A percentile compares a stretch with the other conserved stretches of the same genome.
Evolutionary conservation across 805 yeast genomes (phyloP).

Genomic region (Candida oleophila): DNA sequence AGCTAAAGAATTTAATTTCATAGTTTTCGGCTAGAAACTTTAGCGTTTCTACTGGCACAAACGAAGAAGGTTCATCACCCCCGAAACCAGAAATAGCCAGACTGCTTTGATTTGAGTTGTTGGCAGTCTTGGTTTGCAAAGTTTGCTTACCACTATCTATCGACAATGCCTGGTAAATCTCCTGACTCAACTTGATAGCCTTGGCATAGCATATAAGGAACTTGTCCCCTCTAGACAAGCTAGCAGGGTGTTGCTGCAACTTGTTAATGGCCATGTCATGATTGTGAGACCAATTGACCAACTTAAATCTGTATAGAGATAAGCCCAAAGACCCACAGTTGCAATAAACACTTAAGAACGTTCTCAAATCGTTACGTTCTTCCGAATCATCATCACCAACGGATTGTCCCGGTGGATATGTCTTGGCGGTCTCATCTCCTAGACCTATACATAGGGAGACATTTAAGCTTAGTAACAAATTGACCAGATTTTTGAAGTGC

Average conservation of each 20-base stretch:
- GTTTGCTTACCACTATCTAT: slow-evolving; percentile 15
- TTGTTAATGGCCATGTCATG: slow-evolving; percentile 34
- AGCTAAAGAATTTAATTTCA: slow-evolving; percentile 39
- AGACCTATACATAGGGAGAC: slow-evolving; percentile 50
- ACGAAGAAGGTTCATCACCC: neutral
- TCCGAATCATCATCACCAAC: slow-evolving; percentile 16
- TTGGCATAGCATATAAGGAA: slow-evolving; percentile 46
- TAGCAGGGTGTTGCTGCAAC: slow-evolving; percentile 17
- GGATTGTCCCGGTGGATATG: slow-evolving; percentile 19
- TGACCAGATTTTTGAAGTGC: slow-evolving; percentile 52
- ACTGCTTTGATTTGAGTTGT: neutral
- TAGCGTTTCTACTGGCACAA: slow-evolving; percentile 14
- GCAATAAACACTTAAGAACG: slow-evolving; percentile 47
- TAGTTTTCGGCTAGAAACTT: slow-evolving; percentile 32
- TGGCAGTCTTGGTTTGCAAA: neutral
- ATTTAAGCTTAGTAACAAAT: slow-evolving; percentile 43
- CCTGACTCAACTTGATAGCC: slow-evolving; percentile 50
- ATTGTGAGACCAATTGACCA: slow-evolving; percentile 47
- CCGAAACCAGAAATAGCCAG: neutral
- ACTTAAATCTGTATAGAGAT: slow-evolving; percentile 49
- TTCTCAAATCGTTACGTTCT: slow-evolving; percentile 33
- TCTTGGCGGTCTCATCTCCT: slow-evolving; percentile 28
- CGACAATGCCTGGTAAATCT: slow-evolving; percentile 40
- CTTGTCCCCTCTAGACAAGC: slow-evolving; percentile 29
- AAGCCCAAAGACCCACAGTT: slow-evolving; percentile 53